Percentiles rank a stretch among this genome's conserved stretches.
Evolutionary conservation across 257 asterid genomes (phyloP).

Genomic region (Nicotiana tomentosiformis): DNA sequence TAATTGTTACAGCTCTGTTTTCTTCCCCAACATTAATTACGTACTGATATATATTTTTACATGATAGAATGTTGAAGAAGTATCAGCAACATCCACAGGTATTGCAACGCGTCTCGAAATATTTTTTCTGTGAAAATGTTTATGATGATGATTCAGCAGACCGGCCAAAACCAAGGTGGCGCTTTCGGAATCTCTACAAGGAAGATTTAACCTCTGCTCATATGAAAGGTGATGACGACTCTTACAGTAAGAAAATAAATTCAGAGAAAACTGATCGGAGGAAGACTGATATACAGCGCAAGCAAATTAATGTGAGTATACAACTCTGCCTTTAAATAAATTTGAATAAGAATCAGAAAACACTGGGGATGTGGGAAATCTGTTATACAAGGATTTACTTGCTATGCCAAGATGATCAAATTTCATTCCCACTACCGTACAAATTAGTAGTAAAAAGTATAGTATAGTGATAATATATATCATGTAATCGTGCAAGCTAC

Average conservation of each 20-base stretch:
- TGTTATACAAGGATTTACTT: neutral
- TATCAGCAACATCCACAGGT: conserved; percentile 34
- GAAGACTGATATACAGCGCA: conserved; percentile 24
- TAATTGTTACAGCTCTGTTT: neutral
- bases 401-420: neutral
- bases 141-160: conserved; percentile 53
- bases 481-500: neutral
- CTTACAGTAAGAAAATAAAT: conserved; percentile 19
- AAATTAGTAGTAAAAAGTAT: neutral
- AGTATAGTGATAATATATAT: neutral
- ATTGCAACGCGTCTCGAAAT: conserved; percentile 41
- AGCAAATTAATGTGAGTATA: conserved; percentile 38
- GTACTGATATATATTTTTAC: conserved; percentile 4
- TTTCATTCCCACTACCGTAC: neutral
- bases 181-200: conserved; percentile 34
- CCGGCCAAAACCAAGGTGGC: conserved; percentile 53
- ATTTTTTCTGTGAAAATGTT: conserved; percentile 63
- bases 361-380: neutral
- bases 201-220: conserved; percentile 27
- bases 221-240: conserved; percentile 5
- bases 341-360: neutral
- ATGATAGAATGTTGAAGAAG: conserved; percentile 53
- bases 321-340: neutral
- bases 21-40: neutral
- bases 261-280: conserved; percentile 18